A percentile compares a stretch with the other conserved stretches of the same genome.
phyloP scores from a whole-genome alignment of 2,329 filamentous ascomycete species.

The Cladosporium sphaerospermum region DNA sequence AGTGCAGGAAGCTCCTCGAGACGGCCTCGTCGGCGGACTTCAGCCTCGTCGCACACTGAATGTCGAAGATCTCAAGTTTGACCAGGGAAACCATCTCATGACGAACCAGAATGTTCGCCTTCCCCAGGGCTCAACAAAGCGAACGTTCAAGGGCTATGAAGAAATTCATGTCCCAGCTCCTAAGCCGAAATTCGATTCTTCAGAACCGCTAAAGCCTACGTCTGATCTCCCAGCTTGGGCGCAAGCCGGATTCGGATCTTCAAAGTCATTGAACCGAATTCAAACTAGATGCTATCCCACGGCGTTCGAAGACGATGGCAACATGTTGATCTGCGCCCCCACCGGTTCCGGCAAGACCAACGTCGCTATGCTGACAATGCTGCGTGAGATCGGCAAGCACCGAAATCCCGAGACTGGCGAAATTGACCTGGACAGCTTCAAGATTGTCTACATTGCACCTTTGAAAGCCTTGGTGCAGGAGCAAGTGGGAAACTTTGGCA shows the following conservation, averaged over 20 bases:
- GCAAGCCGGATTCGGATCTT: slow-evolving; percentile 72
- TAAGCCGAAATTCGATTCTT: slow-evolving; percentile 75
- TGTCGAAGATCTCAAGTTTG: slow-evolving; percentile 91
- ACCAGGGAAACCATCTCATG: slow-evolving; percentile 98
- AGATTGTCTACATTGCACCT: slow-evolving; percentile 96
- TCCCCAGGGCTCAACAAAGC: slow-evolving; percentile 89
- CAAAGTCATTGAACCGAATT: slow-evolving; percentile 86
- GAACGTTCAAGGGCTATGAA: slow-evolving; percentile 95
- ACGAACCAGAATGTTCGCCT: slow-evolving; percentile 95
- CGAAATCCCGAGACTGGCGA: slow-evolving; percentile 83
- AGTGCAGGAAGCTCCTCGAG: slow-evolving; percentile 55
- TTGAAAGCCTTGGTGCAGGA: slow-evolving; percentile 94
- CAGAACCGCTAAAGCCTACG: slow-evolving; percentile 73
- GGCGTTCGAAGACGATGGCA: slow-evolving; percentile 89
- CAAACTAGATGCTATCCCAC: slow-evolving; percentile 89
- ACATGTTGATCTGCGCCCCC: slow-evolving; percentile 95
- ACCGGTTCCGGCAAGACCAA: slow-evolving; percentile 98
- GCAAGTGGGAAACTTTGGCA: slow-evolving; percentile 95
- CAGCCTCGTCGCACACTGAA: slow-evolving; percentile 86
- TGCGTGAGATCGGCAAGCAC: slow-evolving; percentile 95
- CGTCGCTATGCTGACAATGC: slow-evolving; percentile 92
- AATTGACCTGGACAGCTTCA: slow-evolving; percentile 92
- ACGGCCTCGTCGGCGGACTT: slow-evolving; percentile 70
- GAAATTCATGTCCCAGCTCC: slow-evolving; percentile 95
- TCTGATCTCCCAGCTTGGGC: slow-evolving; percentile 91